phyloP scores from a whole-genome alignment of 2,329 filamentous ascomycete species.

The Fusarium bulbicola region DNA sequence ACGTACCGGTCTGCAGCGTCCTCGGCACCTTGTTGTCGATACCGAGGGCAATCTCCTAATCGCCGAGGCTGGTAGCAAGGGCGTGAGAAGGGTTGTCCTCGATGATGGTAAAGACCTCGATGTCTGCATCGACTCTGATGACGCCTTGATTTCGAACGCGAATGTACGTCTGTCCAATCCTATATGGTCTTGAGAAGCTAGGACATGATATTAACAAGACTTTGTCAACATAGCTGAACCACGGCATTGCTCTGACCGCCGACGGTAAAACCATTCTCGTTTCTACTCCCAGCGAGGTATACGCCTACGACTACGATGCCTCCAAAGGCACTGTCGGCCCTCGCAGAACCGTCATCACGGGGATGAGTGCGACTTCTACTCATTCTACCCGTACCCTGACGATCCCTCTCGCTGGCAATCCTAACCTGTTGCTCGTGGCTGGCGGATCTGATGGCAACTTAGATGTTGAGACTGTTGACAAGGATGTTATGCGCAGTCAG shows the following conservation, averaged over 20 bases:
- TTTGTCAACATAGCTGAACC: neutral
- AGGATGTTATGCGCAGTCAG: slow-evolving; percentile 4
- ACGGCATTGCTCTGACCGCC: neutral
- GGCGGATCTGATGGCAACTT: slow-evolving; percentile 8
- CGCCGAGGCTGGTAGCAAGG: neutral
- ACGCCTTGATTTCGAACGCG: neutral
- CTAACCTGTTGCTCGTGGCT: slow-evolving; percentile 5
- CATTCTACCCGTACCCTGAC: slow-evolving; percentile 7
- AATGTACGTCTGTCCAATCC: neutral
- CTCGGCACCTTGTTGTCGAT: slow-evolving; percentile 4
- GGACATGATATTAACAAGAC: neutral
- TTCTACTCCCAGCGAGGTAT: slow-evolving; percentile 12
- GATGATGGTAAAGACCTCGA: slow-evolving; percentile 3
- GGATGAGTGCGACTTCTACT: slow-evolving; percentile 5
- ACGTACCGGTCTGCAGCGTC: neutral
- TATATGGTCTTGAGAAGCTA: fast-evolving
- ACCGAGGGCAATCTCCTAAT: slow-evolving; percentile 4
- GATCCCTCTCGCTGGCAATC: neutral
- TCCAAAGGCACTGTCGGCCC: neutral
- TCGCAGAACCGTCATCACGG: neutral
- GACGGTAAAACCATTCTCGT: slow-evolving; percentile 13
- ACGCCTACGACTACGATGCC: slow-evolving; percentile 12
- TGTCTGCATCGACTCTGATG: slow-evolving; percentile 11
- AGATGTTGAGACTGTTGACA: neutral
- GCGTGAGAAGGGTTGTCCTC: slow-evolving; percentile 5